Conservation (phyloP, 2,329 filamentous ascomycete species). For the Lasiodiplodia sp. region DNA sequence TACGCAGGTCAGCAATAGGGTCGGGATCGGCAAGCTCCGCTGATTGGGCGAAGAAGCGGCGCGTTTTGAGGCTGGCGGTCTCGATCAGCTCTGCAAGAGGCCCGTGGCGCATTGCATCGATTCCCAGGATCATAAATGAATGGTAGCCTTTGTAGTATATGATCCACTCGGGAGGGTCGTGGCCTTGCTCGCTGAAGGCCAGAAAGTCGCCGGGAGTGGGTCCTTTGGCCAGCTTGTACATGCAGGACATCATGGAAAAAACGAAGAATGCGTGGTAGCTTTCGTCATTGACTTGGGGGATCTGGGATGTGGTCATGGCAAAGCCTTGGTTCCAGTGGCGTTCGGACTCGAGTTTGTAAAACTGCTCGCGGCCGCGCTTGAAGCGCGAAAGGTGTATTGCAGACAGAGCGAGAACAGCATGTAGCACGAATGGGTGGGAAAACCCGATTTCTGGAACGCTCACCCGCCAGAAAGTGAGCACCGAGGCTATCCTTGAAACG, state of each 20-base stretch:
- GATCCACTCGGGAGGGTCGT: neutral
- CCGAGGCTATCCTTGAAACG: slow-evolving; percentile 29
- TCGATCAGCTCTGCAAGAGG: slow-evolving; percentile 7
- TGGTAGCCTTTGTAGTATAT: neutral
- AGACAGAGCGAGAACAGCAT: neutral
- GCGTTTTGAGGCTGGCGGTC: neutral
- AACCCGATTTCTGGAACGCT: slow-evolving; percentile 9
- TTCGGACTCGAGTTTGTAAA: neutral
- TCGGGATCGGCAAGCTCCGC: neutral
- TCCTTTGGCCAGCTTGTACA: slow-evolving; percentile 11
- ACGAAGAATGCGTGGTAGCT: slow-evolving; percentile 11
- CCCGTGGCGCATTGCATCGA: neutral
- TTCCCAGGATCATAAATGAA: neutral
- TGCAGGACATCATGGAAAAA: slow-evolving; percentile 15
- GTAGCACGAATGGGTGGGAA: slow-evolving; percentile 7
- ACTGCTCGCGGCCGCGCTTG: slow-evolving; percentile 9
- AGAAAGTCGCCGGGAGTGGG: slow-evolving; percentile 34
- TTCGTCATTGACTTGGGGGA: neutral
- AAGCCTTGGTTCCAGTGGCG: slow-evolving; percentile 4
- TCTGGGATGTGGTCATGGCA: neutral
- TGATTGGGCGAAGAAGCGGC: neutral
- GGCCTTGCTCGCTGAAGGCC: neutral
- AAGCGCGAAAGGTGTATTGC: slow-evolving; percentile 13
- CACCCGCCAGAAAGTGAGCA: neutral
- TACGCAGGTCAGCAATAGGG: neutral